Percentiles rank a stretch among this genome's conserved stretches.
These are phyloP conservation scores for Neotropicomus parvogracilis DNA, from an alignment of 1,284 basidiomycete species.

Conservation along the genomic window DNA sequence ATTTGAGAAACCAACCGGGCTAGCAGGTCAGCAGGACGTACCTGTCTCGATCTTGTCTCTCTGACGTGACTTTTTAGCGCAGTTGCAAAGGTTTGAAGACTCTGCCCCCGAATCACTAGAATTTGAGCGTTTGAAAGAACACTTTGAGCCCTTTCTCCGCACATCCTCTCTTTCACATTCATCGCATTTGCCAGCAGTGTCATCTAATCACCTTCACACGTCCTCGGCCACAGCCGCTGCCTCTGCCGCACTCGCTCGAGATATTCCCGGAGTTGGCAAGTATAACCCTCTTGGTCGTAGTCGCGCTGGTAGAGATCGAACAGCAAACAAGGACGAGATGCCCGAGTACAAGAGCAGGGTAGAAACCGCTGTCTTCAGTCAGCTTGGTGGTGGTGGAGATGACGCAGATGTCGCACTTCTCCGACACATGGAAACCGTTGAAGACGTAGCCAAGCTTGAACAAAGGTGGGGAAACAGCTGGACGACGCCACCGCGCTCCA, in stretches of 20 bases:
- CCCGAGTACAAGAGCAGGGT: slow-evolving; percentile 67
- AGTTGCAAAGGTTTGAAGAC: slow-evolving; percentile 84
- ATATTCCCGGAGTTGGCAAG: slow-evolving; percentile 73
- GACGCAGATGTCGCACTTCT: slow-evolving; percentile 70
- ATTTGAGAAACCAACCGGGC: slow-evolving; percentile 94
- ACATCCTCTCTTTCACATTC: slow-evolving; percentile 69
- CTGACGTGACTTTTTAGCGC: slow-evolving; percentile 49
- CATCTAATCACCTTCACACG: slow-evolving; percentile 65
- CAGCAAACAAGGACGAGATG: slow-evolving; percentile 69
- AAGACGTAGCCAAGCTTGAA: slow-evolving; percentile 69
- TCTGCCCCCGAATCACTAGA: slow-evolving; percentile 81
- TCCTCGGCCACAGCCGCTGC: slow-evolving; percentile 83
- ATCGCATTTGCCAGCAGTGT: slow-evolving; percentile 41
- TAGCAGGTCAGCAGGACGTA: slow-evolving; percentile 62
- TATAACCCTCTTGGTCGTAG: slow-evolving; percentile 63
- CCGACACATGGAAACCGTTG: slow-evolving; percentile 54
- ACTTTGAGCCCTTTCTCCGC: slow-evolving; percentile 87
- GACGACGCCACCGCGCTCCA: slow-evolving; percentile 61
- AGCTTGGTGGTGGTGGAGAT: slow-evolving; percentile 54
- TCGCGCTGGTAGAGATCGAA: slow-evolving; percentile 53
- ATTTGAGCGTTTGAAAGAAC: slow-evolving; percentile 90
- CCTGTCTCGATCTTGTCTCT: background rate
- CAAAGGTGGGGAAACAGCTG: slow-evolving; percentile 83
- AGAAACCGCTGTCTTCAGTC: slow-evolving; percentile 55
- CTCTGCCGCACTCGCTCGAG: slow-evolving; percentile 75